Evolutionary conservation across 140 eudicot species (phyloP).

Genomic region (Stevia rebaudiana): DNA sequence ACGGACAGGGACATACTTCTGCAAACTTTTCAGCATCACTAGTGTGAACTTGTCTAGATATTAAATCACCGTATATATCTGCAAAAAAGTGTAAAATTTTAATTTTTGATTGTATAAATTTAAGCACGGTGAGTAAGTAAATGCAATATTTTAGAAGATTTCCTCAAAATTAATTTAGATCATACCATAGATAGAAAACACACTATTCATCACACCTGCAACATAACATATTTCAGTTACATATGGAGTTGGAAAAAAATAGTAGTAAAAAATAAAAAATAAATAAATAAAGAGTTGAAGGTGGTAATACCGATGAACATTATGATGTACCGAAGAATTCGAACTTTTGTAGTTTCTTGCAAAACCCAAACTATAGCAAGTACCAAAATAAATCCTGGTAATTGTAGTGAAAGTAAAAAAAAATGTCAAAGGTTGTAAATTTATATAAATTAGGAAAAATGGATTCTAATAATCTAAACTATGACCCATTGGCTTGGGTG

Average conservation of each 20-base stretch:
- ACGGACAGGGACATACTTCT: slow-evolving; percentile 94
- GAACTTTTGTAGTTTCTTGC: slow-evolving; percentile 59
- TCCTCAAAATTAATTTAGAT: background rate
- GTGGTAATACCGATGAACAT: slow-evolving; percentile 50
- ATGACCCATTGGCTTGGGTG: too few species aligned
- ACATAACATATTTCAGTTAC: slow-evolving; percentile 1
- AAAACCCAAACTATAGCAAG: slow-evolving; percentile 62
- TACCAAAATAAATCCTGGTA: slow-evolving; percentile 46
- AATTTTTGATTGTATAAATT: background rate
- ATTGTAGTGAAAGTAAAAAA: slow-evolving; percentile 6
- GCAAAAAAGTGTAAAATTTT: slow-evolving; percentile 20
- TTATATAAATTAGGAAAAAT: background rate
- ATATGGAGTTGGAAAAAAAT: too few species aligned
- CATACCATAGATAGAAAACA: slow-evolving; percentile 68
- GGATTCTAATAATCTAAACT: too few species aligned
- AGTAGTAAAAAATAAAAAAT: too few species aligned
- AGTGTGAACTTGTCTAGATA: slow-evolving; percentile 81
- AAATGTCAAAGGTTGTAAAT: slow-evolving; percentile 7
- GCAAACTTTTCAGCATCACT: slow-evolving; percentile 99
- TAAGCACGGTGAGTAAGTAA: background rate
- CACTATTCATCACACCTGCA: slow-evolving; percentile 76
- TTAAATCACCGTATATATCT: slow-evolving; percentile 94
- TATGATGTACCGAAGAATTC: slow-evolving; percentile 60
- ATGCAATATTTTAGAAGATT: background rate
- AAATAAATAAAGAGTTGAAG: too few species aligned